Conservation (phyloP, 169 alveolate species). For the Amoebophrya sp. region DNA sequence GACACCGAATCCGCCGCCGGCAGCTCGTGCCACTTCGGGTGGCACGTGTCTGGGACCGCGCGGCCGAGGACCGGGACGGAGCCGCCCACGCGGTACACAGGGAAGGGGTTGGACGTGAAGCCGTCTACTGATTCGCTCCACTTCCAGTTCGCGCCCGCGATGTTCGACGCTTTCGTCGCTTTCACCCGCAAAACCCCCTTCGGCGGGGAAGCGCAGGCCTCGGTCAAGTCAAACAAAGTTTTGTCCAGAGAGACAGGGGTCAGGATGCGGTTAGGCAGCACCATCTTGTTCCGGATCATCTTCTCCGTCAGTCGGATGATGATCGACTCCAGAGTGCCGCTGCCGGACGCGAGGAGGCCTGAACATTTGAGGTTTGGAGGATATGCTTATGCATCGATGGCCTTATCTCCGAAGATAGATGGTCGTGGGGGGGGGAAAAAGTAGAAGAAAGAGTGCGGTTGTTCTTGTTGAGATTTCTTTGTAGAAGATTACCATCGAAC, state of each 20-base stretch:
- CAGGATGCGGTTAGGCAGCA: not conserved
- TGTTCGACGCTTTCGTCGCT: not conserved
- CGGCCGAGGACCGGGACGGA: no score
- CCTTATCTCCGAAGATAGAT: no score
- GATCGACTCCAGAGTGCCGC: no score
- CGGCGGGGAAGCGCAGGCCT: not conserved
- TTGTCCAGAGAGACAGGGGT: not conserved
- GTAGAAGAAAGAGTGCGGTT: no score
- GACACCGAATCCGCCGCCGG: not conserved
- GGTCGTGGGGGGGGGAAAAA: no score
- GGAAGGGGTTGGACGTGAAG: not conserved
- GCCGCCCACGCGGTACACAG: not conserved
- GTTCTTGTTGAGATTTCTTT: no score
- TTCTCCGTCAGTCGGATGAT: no score
- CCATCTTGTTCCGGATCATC: not conserved
- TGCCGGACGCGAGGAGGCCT: no score
- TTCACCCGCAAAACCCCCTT: not conserved
- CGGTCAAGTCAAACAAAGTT: not conserved
- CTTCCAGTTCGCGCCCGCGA: not conserved
- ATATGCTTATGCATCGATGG: no score
- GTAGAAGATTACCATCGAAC: not conserved
- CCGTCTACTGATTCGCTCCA: not conserved
- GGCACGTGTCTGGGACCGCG: no score
- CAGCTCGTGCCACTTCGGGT: no score
- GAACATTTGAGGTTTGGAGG: no score